These are phyloP conservation scores for Persicaria maculosa DNA, from an alignment of 148 eudicot genomes.

Conservation along the genomic window DNA sequence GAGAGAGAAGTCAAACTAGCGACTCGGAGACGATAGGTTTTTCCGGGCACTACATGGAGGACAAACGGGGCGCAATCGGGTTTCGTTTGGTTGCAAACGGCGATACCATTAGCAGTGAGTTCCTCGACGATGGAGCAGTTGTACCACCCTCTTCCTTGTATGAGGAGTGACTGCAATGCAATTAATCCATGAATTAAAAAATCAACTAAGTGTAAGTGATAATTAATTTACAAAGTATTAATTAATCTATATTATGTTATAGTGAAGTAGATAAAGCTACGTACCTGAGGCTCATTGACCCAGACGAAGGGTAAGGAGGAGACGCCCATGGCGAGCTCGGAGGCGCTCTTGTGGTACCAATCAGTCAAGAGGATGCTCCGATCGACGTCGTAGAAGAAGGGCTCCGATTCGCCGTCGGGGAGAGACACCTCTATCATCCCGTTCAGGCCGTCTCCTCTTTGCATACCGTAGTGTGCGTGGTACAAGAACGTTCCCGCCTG, in stretches of 20 bases:
- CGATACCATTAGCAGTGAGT: constrained; percentile 15
- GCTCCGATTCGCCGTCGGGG: constrained; percentile 47
- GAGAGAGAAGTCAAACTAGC: constrained; percentile 66
- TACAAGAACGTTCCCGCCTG: constrained; percentile 79
- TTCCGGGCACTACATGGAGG: constrained; percentile 57
- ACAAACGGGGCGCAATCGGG: constrained; percentile 56
- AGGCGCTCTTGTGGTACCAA: constrained; percentile 69
- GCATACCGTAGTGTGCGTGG: constrained; percentile 90
- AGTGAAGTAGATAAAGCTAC: not conserved
- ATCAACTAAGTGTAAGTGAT: too few relatives aligned
- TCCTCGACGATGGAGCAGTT: constrained; percentile 33
- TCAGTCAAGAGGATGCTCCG: constrained; percentile 55
- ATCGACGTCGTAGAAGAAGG: constrained; percentile 56
- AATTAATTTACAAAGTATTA: not conserved
- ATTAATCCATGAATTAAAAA: not conserved
- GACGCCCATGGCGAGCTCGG: constrained; percentile 51
- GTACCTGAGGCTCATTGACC: constrained; percentile 93
- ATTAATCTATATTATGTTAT: not conserved
- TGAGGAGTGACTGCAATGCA: constrained; percentile 46
- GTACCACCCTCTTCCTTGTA: constrained; percentile 72
- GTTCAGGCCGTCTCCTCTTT: constrained; percentile 59
- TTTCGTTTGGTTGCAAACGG: constrained; percentile 38
- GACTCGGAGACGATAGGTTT: constrained; percentile 63
- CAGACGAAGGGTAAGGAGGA: constrained; percentile 64
- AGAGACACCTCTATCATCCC: constrained; percentile 57